Evolutionary conservation across 257 asterid species (phyloP).

Genomic region (Nicotiana obtusifolia): DNA sequence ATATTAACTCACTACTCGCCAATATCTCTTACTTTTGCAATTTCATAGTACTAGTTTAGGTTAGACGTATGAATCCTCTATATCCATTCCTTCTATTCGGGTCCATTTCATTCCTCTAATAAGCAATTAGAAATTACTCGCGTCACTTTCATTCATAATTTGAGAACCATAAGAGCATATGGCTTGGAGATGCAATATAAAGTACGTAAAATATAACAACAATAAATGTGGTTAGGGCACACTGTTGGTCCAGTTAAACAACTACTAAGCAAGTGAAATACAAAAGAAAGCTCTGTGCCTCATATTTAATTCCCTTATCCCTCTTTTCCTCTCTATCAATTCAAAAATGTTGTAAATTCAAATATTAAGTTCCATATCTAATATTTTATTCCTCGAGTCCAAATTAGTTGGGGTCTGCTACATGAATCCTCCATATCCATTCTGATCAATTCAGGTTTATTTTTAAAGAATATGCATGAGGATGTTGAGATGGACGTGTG

Average conservation of each 20-base stretch:
- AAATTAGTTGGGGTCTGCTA: neutral
- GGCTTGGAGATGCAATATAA: neutral
- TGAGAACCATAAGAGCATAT: neutral
- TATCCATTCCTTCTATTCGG: neutral
- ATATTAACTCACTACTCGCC: neutral
- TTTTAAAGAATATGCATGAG: neutral
- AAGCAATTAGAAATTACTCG: neutral
- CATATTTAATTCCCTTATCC: neutral
- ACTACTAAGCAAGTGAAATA: neutral
- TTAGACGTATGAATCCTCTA: neutral
- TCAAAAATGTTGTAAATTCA: neutral
- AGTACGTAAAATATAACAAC: neutral
- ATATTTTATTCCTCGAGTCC: neutral
- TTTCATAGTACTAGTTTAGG: neutral
- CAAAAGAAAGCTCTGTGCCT: neutral
- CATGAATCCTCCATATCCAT: neutral
- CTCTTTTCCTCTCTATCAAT: neutral
- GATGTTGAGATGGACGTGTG: no score
- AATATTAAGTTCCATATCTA: neutral
- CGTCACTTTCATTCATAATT: neutral
- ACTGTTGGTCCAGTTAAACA: neutral
- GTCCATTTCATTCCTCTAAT: neutral
- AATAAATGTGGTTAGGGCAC: neutral
- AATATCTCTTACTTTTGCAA: neutral
- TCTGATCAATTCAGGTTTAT: neutral